Evolutionary conservation across 495 filamentous ascomycete species (phyloP), one percentile per base, ranked within the genome.

Genomic region (Pyrenula aspistea): DNA sequence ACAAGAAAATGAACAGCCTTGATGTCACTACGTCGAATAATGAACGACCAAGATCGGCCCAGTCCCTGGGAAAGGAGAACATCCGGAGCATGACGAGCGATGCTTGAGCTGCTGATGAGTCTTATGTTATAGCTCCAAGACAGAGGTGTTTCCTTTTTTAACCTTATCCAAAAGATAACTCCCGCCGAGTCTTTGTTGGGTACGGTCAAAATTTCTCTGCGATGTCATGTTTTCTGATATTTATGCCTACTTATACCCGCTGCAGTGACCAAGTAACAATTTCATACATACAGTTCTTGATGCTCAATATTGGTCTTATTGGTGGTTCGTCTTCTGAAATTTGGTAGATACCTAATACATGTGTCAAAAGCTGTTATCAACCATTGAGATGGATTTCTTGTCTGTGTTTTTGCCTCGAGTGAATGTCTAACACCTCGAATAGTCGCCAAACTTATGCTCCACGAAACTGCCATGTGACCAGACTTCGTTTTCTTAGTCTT

Each of bases 1-100:
- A 56, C 19, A 63, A 61, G 53, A 55, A 55, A 51, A 56, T 58
- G 2, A 59, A 22, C 23, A 66, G 60, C 54, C 31, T 62, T 36
- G 58, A 54, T 20, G 51, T 50, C 25, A 20, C n/a, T 8, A 52
- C 19, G 8, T 8, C 8, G 8, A 52, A 8, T 42, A 15, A 15
- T 8, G 31, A 42, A 15, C 31, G 31, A 15, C 31, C 31, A 42
- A 42, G 31, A 15, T 42, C 31, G 31, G 31, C 31, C 8, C 31
- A 42, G 8, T 8, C 8, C 15, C 4, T 42, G 31, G 31, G 31
- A 15, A 42, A 42, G 31, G 31, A 42, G 31, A 42, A 42, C 15
- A 15, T 42, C 15, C 4, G 31, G 15, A 15, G 8, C 31, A 42
- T 42, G 31, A 42, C 31, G 31, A 42, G 8, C 8, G 31, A 42